Percentiles rank a stretch among this genome's conserved stretches.
phyloP scores from a whole-genome alignment of 2,329 filamentous ascomycete genomes.

The Passalora sequoiae region DNA sequence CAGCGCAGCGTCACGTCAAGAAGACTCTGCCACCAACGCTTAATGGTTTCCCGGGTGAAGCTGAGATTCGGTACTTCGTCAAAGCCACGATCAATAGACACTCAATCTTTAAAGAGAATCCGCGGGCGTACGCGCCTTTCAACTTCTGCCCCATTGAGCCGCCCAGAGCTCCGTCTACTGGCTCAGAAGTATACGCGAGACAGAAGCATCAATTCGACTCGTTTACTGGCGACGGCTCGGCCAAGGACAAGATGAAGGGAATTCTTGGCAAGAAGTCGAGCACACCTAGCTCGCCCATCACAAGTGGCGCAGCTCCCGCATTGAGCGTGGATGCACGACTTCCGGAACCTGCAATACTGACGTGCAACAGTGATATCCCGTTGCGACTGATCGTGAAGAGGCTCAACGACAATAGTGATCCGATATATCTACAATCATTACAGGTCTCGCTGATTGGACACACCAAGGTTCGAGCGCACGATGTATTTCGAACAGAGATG shows the following conservation, averaged over 20 bases:
- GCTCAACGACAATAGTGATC: conserved; percentile 61
- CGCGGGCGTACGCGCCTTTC: conserved; percentile 60
- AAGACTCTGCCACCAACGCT: conserved; percentile 84
- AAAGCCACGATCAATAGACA: conserved; percentile 94
- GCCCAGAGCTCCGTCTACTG: conserved; percentile 61
- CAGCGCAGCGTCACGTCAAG: conserved; percentile 63
- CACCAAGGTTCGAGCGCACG: conserved; percentile 74
- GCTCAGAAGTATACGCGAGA: conserved; percentile 78
- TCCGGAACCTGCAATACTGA: conserved; percentile 81
- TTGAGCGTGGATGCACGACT: conserved; percentile 78
- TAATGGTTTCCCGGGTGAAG: conserved; percentile 77
- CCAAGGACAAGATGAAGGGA: conserved; percentile 50
- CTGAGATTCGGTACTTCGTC: conserved; percentile 88
- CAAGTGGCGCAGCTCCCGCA: conserved; percentile 39
- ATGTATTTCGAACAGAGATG: conserved; percentile 63
- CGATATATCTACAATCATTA: conserved; percentile 69
- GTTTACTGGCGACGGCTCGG: conserved; percentile 19
- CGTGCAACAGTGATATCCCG: conserved; percentile 80
- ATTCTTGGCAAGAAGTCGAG: conserved; percentile 50
- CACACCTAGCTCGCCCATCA: conserved; percentile 24
- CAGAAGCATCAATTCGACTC: conserved; percentile 58
- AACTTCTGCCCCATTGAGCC: conserved; percentile 92
- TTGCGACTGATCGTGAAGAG: conserved; percentile 76
- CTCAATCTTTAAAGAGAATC: conserved; percentile 84
- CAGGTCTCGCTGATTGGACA: conserved; percentile 77